phyloP scores from a whole-genome alignment of 768 basidiomycete genomes.

The Daedaleopsis sinensis region DNA sequence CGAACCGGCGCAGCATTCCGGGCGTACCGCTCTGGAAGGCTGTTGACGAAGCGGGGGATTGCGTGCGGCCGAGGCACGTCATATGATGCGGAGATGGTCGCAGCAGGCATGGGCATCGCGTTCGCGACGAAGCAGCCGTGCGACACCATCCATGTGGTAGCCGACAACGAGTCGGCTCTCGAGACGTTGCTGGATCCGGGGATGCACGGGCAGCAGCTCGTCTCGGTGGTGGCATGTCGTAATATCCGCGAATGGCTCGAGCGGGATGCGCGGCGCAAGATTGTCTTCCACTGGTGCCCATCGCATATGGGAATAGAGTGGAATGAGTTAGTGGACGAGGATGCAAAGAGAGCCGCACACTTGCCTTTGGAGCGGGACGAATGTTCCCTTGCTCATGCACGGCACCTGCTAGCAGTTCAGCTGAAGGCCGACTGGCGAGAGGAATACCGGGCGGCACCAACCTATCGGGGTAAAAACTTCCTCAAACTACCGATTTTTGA shows the following conservation, averaged over 20 bases:
- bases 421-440: background rate
- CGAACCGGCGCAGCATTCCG: background rate
- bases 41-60: background rate
- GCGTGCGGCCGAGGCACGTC: background rate
- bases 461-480: background rate
- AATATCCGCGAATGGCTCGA: background rate
- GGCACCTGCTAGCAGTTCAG: background rate
- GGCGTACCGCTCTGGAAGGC: background rate
- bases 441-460: background rate
- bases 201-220: background rate
- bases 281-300: background rate
- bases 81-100: slow-evolving; percentile 6
- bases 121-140: slow-evolving; percentile 2
- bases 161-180: background rate
- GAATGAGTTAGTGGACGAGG: too few relatives aligned
- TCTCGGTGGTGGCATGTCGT: background rate
- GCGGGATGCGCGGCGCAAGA: background rate
- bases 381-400: background rate
- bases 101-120: slow-evolving; percentile 2
- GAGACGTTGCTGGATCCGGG: background rate
- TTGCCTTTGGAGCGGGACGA: background rate
- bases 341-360: background rate
- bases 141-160: slow-evolving; percentile 4
- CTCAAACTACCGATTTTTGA: too few relatives aligned
- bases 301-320: too few relatives aligned